These are phyloP conservation scores for Chenopodium berlandieri DNA, from an alignment of 148 eudicot genomes.

Conservation along the genomic window DNA sequence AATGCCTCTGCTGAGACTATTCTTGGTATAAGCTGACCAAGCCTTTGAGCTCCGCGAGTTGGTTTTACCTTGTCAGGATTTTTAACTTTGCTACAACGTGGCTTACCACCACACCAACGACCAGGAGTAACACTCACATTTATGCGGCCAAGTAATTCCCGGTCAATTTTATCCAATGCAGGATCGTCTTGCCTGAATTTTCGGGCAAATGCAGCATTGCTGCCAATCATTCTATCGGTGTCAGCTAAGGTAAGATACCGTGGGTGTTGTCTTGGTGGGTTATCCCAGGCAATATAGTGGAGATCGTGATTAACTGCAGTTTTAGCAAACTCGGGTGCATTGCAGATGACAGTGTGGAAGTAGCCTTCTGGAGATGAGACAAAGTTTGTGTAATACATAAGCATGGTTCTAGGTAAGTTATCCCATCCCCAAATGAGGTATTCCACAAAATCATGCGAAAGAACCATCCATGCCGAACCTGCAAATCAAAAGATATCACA, in stretches of 20 bases:
- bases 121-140: slow-evolving; percentile 83
- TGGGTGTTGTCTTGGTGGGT: slow-evolving; percentile 88
- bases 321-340: slow-evolving; percentile 55
- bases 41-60: slow-evolving; percentile 73
- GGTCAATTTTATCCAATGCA: slow-evolving; percentile 69
- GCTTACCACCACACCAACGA: slow-evolving; percentile 76
- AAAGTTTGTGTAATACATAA: slow-evolving; percentile 94
- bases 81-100: slow-evolving; percentile 63
- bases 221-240: slow-evolving; percentile 52
- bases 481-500: slow-evolving; percentile 21
- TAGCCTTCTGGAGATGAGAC: slow-evolving; percentile 93
- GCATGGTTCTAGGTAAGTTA: slow-evolving; percentile 80
- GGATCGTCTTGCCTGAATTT: slow-evolving; percentile 61
- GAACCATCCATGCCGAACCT: slow-evolving; percentile 98
- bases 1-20: slow-evolving; percentile 42
- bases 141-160: slow-evolving; percentile 51
- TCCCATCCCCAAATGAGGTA: slow-evolving; percentile 93
- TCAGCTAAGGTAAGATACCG: slow-evolving; percentile 60
- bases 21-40: slow-evolving; percentile 46
- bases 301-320: slow-evolving; percentile 82
- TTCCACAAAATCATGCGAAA: slow-evolving; percentile 84
- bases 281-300: slow-evolving; percentile 92
- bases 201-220: slow-evolving; percentile 81
- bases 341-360: slow-evolving; percentile 92
- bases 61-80: slow-evolving; percentile 54